phyloP scores from a whole-genome alignment of 2,329 filamentous ascomycete species.

The Aschersonia sp. region DNA sequence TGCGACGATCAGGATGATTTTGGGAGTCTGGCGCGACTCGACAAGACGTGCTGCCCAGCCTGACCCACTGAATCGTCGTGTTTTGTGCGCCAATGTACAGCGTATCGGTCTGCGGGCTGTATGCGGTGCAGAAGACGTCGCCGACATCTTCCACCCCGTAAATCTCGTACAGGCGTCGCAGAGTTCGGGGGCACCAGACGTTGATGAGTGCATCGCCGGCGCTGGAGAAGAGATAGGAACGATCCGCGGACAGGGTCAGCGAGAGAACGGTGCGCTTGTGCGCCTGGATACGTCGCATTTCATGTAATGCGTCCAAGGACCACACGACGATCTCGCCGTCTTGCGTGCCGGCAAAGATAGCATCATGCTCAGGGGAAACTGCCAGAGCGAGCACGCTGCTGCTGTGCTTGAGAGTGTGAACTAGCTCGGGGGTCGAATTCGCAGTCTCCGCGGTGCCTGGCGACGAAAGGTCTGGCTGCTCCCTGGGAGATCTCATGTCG shows the following conservation, averaged over 20 bases:
- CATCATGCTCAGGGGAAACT: conserved; percentile 60
- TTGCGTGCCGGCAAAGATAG: conserved; percentile 85
- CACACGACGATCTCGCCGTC: conserved; percentile 87
- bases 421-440: conserved; percentile 38
- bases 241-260: conserved; percentile 64
- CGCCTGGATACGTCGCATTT: conserved; percentile 64
- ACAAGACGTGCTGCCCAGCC: conserved; percentile 48
- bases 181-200: conserved; percentile 70
- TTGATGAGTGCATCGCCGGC: conserved; percentile 90
- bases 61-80: conserved; percentile 87
- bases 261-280: conserved; percentile 86
- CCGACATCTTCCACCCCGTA: conserved; percentile 91
- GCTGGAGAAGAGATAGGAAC: conserved; percentile 71
- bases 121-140: conserved; percentile 90
- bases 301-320: conserved; percentile 78
- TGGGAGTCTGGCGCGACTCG: conserved; percentile 46
- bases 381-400: conserved; percentile 73
- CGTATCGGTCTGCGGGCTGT: conserved; percentile 64
- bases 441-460: conserved; percentile 6
- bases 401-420: conserved; percentile 62
- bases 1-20: conserved; percentile 60
- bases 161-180: conserved; percentile 71
- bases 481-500: conserved; percentile 1
- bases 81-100: conserved; percentile 91
- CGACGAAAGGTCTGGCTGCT: conserved; percentile 3